These are phyloP conservation scores for Neonectria faginata DNA, from an alignment of 2,329 filamentous ascomycete species.

Conservation along the genomic window DNA sequence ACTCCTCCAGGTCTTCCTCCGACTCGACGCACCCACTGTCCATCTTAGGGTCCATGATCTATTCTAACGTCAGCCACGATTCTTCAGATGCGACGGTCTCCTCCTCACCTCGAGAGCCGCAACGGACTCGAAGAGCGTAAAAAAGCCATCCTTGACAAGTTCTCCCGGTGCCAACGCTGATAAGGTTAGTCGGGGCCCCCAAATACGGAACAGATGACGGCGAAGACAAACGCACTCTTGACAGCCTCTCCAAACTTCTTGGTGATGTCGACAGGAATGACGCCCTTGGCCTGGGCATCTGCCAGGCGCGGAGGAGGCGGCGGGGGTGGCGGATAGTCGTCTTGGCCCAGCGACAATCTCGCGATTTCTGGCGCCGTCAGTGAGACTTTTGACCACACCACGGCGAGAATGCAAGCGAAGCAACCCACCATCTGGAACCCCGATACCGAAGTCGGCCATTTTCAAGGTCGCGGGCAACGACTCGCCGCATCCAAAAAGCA, in stretches of 20 bases:
- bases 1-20: slow-evolving; percentile 84
- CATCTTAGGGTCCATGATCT: slow-evolving; percentile 99
- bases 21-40: slow-evolving; percentile 88
- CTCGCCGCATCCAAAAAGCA: slow-evolving; percentile 32
- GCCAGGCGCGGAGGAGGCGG: slow-evolving; percentile 54
- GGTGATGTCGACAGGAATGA: slow-evolving; percentile 70
- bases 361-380: slow-evolving; percentile 53
- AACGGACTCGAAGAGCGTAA: slow-evolving; percentile 94
- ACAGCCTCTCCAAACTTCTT: slow-evolving; percentile 65
- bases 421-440: slow-evolving; percentile 51
- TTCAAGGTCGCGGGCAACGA: slow-evolving; percentile 22
- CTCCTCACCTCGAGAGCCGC: slow-evolving; percentile 77
- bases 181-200: slow-evolving; percentile 40
- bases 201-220: slow-evolving; percentile 4
- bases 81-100: slow-evolving; percentile 97
- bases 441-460: slow-evolving; percentile 53
- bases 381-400: slow-evolving; percentile 43
- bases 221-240: slow-evolving; percentile 56
- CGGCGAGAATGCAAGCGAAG: slow-evolving; percentile 11
- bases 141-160: slow-evolving; percentile 92
- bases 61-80: background rate
- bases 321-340: slow-evolving; percentile 44
- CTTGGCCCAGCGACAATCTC: slow-evolving; percentile 55
- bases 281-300: slow-evolving; percentile 58
- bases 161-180: slow-evolving; percentile 82